phyloP scores from a whole-genome alignment of 192 early-diverging fungal genomes.

The Backusella psychrophila region DNA sequence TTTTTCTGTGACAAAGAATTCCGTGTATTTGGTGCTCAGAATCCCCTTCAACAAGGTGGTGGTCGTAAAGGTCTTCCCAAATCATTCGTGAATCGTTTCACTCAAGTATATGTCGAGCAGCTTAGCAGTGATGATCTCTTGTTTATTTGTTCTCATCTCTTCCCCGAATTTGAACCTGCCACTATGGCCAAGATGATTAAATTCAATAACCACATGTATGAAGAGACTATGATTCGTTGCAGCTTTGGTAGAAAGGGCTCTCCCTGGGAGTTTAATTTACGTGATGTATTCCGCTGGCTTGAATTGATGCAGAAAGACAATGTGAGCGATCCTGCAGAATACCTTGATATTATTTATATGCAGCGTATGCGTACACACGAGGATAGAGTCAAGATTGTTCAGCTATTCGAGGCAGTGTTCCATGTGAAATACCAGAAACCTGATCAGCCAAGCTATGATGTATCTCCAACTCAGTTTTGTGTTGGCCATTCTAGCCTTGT shows the following conservation, averaged over 20 bases:
- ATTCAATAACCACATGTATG: slow-evolving; percentile 87
- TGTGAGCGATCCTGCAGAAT: slow-evolving; percentile 59
- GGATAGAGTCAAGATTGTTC: slow-evolving; percentile 64
- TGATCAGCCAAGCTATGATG: slow-evolving; percentile 44
- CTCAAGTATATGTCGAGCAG: slow-evolving; percentile 90
- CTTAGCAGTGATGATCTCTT: slow-evolving; percentile 75
- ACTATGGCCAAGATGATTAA: slow-evolving; percentile 61
- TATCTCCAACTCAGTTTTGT: slow-evolving; percentile 50
- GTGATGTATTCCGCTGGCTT: slow-evolving; percentile 96
- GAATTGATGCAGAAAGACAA: slow-evolving; percentile 66
- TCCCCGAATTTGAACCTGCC: slow-evolving; percentile 48
- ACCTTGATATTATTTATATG: slow-evolving; percentile 81
- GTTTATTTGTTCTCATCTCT: slow-evolving; percentile 64
- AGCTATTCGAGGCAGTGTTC: slow-evolving; percentile 58
- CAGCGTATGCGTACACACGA: slow-evolving; percentile 84
- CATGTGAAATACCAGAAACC: slow-evolving; percentile 35
- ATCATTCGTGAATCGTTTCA: slow-evolving; percentile 97
- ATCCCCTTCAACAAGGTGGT: slow-evolving; percentile 95
- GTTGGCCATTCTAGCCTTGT: slow-evolving; percentile 63
- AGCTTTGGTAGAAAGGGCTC: slow-evolving; percentile 71
- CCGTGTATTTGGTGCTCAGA: slow-evolving; percentile 96
- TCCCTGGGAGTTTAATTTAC: slow-evolving; percentile 99
- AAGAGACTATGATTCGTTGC: slow-evolving; percentile 77
- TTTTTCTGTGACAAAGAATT: slow-evolving; percentile 82
- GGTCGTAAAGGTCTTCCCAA: slow-evolving; percentile 97